phyloP scores from a whole-genome alignment of 257 asterid genomes.

The Solanum lycopersicoides region DNA sequence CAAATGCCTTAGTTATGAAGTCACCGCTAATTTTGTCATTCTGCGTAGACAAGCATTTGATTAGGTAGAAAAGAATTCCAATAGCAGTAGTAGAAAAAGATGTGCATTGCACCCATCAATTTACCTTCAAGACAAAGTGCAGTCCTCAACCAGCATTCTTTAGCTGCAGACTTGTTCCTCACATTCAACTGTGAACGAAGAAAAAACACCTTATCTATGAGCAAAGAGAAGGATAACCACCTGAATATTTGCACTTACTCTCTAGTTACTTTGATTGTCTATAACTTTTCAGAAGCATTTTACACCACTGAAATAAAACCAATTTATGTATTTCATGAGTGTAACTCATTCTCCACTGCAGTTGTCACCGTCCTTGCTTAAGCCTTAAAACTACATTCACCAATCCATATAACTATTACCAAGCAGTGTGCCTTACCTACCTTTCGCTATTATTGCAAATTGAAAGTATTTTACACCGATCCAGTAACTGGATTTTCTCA shows the following conservation, averaged over 20 bases:
- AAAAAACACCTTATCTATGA: neutral
- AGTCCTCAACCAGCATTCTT: slow-evolving; percentile 83
- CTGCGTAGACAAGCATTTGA: neutral
- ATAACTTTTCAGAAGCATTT: neutral
- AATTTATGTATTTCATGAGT: neutral
- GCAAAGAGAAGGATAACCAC: neutral
- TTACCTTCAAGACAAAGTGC: slow-evolving; percentile 88
- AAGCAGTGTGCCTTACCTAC: neutral
- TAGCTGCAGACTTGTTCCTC: slow-evolving; percentile 95
- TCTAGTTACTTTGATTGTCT: neutral
- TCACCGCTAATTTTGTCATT: neutral
- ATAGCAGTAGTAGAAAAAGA: neutral
- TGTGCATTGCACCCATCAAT: neutral
- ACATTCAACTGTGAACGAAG: slow-evolving; percentile 53
- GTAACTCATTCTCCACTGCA: neutral
- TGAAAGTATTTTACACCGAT: neutral
- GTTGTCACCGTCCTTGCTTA: neutral
- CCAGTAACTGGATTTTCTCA: neutral
- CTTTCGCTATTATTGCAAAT: neutral
- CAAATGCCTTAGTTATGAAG: neutral
- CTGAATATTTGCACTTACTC: neutral
- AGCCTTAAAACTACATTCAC: neutral
- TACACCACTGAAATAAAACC: neutral
- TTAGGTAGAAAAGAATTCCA: neutral
- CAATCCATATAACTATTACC: neutral